Conservation (phyloP, 2,329 filamentous ascomycete species). For the Emericellopsis atlantica region DNA sequence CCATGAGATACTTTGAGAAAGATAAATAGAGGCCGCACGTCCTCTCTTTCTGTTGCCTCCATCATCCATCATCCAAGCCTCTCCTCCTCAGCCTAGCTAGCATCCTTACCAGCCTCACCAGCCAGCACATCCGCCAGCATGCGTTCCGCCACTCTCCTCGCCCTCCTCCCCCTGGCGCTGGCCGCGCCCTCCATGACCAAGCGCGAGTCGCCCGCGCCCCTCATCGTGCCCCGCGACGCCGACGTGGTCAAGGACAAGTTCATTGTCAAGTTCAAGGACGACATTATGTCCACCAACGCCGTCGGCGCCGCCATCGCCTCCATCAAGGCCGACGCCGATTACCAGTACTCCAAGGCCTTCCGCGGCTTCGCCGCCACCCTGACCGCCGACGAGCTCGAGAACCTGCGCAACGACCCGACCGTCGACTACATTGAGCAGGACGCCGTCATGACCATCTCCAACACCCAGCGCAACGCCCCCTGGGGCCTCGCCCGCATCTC, state of each 20-base stretch:
- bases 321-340: conserved; percentile 18
- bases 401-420: conserved; percentile 12
- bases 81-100: conserved; percentile 1
- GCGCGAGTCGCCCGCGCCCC: conserved; percentile 18
- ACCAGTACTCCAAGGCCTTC: conserved; percentile 14
- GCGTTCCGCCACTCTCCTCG: conserved; percentile 18
- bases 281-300: conserved; percentile 7
- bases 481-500: conserved; percentile 28
- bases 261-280: conserved; percentile 22
- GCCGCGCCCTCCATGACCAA: conserved; percentile 12
- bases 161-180: conserved; percentile 16
- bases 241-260: conserved; percentile 20
- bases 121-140: conserved; percentile 10
- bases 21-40: not conserved
- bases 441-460: conserved; percentile 36
- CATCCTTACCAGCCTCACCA: conserved; percentile 2
- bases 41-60: too few relatives aligned
- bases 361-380: conserved; percentile 15
- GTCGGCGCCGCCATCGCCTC: conserved; percentile 11
- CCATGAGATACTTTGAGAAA: not conserved
- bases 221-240: conserved; percentile 17
- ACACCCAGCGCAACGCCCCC: conserved; percentile 21
- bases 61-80: not conserved
- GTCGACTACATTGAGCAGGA: conserved; percentile 28
- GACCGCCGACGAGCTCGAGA: conserved; percentile 10